Percentiles rank a stretch among this genome's conserved stretches.
phyloP scores from a whole-genome alignment of 1,284 basidiomycete genomes.

The Cystobasidium slooffiae region DNA sequence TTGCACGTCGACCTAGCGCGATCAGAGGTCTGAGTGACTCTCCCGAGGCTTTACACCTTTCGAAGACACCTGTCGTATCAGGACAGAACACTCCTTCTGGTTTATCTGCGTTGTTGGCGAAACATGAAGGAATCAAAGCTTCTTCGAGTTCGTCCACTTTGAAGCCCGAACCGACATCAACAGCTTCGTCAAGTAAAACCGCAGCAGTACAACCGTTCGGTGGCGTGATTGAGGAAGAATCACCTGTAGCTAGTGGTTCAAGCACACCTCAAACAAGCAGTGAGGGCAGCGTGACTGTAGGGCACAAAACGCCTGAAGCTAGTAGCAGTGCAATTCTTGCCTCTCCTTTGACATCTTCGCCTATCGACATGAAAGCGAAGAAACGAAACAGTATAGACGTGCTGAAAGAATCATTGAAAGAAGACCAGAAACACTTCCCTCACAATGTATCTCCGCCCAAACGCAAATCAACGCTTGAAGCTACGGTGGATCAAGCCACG shows the following conservation, averaged over 20 bases:
- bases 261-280: conserved; percentile 13
- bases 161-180: not conserved
- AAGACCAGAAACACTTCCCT: not conserved
- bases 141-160: conserved; percentile 19
- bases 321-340: not conserved
- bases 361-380: conserved; percentile 5
- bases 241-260: conserved; percentile 11
- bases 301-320: conserved; percentile 4
- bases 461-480: conserved; percentile 9
- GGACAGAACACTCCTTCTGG: conserved; percentile 36
- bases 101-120: conserved; percentile 26
- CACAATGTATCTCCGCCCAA: not conserved
- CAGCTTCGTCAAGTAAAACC: not conserved
- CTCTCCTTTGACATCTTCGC: not conserved
- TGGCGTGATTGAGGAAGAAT: conserved; percentile 13
- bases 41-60: conserved; percentile 6
- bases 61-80: conserved; percentile 31
- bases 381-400: conserved; percentile 1
- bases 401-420: not conserved
- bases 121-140: conserved; percentile 24
- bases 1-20: conserved; percentile 22
- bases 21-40: conserved; percentile 15
- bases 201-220: not conserved
- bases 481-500: not conserved
- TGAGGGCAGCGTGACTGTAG: conserved; percentile 3